Percentiles rank a stretch among this genome's conserved stretches.
Conservation (phyloP, 129 eudicot genomes). For the sunflower (Helianthus annuus) region HanXRQr2.0-SUNRISE NC_035433.2:149454369-149454868, state of each 20-base stretch:
- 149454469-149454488: conserved; percentile 98
- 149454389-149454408: conserved; percentile 90
- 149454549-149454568: conserved; percentile 34
- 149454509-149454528: conserved; percentile 78
- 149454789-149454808: conserved; percentile 23
- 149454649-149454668: conserved; percentile 93
- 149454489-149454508: conserved; percentile 89
- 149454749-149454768: conserved; percentile 12
- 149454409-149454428: conserved; percentile 83
- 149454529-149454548: conserved; percentile 48
- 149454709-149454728: conserved; percentile 96
- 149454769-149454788: neutral
- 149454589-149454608: conserved; percentile 64
- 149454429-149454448: conserved; percentile 82
- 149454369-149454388: conserved; percentile 81
- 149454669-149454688: conserved; percentile 87
- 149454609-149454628: conserved; percentile 94
- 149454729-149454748: conserved; percentile 85
- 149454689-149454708: conserved; percentile 80
- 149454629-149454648: conserved; percentile 59
- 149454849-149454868: conserved; percentile 69
- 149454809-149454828: conserved; percentile 77
- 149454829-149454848: conserved; percentile 91
- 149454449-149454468: conserved; percentile 94
- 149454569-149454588: conserved; percentile 44